A percentile compares a stretch with the other conserved stretches of the same genome.
Conservation (phyloP, 768 basidiomycete genomes). For the Pleurotus pulmonarius region DNA sequence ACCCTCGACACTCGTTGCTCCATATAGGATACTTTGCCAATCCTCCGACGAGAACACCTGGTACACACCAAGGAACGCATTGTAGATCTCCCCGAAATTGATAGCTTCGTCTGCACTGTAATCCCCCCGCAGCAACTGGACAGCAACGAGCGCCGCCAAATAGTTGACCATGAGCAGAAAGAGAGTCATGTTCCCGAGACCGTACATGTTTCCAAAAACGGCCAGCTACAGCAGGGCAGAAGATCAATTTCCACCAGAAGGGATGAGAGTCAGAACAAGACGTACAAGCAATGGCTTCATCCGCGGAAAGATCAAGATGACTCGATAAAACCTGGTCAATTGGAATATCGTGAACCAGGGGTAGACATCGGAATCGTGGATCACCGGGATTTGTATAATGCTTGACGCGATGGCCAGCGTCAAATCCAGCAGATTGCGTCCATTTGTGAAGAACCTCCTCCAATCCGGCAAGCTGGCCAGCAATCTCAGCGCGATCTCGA, state of each 20-base stretch:
- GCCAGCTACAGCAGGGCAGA: conserved; percentile 50
- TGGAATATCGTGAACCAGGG: conserved; percentile 91
- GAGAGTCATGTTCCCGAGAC: conserved; percentile 85
- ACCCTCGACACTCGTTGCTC: conserved; percentile 55
- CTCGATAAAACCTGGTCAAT: conserved; percentile 83
- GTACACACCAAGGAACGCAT: conserved; percentile 83
- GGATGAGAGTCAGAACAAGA: neutral
- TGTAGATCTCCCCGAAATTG: conserved; percentile 82
- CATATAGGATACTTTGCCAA: conserved; percentile 80
- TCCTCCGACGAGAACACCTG: conserved; percentile 92
- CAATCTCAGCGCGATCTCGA: conserved; percentile 81
- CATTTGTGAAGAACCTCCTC: conserved; percentile 66
- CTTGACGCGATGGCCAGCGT: conserved; percentile 70
- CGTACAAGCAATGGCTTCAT: conserved; percentile 86
- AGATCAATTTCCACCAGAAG: neutral
- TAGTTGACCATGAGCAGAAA: conserved; percentile 89
- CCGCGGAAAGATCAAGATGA: conserved; percentile 84
- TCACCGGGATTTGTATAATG: conserved; percentile 81
- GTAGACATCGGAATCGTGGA: conserved; percentile 62
- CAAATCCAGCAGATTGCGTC: conserved; percentile 74
- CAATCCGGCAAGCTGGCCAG: conserved; percentile 75
- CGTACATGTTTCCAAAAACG: conserved; percentile 90
- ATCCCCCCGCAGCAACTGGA: conserved; percentile 87
- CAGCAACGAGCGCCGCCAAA: conserved; percentile 75
- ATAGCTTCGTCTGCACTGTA: conserved; percentile 46